Base-by-base conservation (phyloP, 2,329 filamentous ascomycete species). In the Alternaria conjuncta region DNA sequence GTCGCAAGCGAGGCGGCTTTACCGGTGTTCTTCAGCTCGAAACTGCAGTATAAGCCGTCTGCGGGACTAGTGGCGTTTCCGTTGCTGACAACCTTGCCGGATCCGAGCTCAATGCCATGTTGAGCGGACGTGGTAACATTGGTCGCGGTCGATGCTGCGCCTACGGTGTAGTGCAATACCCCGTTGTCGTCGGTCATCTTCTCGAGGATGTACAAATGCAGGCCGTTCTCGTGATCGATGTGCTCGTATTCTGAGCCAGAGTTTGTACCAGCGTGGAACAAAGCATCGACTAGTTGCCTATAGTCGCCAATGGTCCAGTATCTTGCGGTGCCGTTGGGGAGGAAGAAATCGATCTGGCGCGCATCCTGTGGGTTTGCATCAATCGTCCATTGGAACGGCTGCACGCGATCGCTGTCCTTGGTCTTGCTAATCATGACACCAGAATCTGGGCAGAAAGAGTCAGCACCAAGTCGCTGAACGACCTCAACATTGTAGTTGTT, bases 341-440 rank as follows among this genome's bases (percentile, higher is more conserved):
- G 78, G 68, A 81, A 76, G 65, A 86, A 87, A 68, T 87, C 85
- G 6, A 86, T 74, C 1, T 86, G 79, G 10, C 78, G 71, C 51
- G 86, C 84, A 60, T 87, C 85, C 63, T 86, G 77, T 0, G 85
- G 85, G 71, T 86, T 86, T 2, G 85, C 85, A 64, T 87, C 85
- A 43, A 87, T 84, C 23, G 81, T 81, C 85, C 85, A 87, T 63
- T 87, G 85, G 78, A 86, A 86, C 0, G 85, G 85, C 65, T 79
- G 72, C 3, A 56, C 26, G 5, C 68, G 64, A 64, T 82, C 82
- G 18, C 60, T 65, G 61, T 84, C 79, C 73, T 85, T 86, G 21
- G 83, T 84, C 78, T 87, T 87, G 79, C 81, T 84, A 55, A 87
- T 82, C 80, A 86, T 81, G 50, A 87, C 85, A 7, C 85, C 85